Evolutionary conservation across 352 stramenopile genomes (phyloP).

Genomic region (Thraustochytrium sp.): DNA sequence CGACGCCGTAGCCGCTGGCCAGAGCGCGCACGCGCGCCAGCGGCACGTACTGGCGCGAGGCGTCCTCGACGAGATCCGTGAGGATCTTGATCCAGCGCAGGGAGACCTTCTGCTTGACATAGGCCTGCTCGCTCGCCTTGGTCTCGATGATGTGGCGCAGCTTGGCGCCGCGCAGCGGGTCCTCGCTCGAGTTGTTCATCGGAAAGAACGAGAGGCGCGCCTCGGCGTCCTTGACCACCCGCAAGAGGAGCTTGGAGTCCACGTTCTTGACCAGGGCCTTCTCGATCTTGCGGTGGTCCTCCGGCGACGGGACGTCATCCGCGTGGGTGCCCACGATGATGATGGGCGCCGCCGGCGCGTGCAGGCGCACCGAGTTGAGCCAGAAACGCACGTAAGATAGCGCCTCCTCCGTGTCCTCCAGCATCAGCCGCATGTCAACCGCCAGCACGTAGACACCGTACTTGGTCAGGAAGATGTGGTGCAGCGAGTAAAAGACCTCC

Average conservation of each 20-base stretch:
- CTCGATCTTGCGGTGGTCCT: constrained; percentile 23
- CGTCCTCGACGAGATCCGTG: not conserved
- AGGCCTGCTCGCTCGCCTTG: not conserved
- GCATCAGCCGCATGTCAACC: constrained; percentile 17
- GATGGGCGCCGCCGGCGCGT: not conserved
- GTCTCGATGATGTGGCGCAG: constrained; percentile 5
- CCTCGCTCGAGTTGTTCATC: constrained; percentile 27
- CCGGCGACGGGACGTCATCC: not conserved
- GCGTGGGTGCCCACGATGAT: constrained; percentile 28
- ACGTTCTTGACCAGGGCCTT: not conserved
- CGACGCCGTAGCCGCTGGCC: not conserved
- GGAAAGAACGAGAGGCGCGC: constrained; percentile 25
- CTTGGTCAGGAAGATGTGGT: constrained; percentile 42
- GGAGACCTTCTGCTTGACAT: constrained; percentile 42
- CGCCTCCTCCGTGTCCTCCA: not conserved
- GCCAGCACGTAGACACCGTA: constrained; percentile 37
- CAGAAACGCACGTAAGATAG: constrained; percentile 32
- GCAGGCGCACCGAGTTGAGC: constrained; percentile 36
- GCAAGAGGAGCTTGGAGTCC: not conserved
- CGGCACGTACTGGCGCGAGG: not conserved
- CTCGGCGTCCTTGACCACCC: not conserved
- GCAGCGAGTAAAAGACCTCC: constrained; percentile 43
- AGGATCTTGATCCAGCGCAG: constrained; percentile 38
- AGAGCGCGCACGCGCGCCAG: not conserved
- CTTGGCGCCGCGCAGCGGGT: not conserved